Base-by-base conservation (phyloP, 495 filamentous ascomycete species). In the Aspergillus affinis region DNA sequence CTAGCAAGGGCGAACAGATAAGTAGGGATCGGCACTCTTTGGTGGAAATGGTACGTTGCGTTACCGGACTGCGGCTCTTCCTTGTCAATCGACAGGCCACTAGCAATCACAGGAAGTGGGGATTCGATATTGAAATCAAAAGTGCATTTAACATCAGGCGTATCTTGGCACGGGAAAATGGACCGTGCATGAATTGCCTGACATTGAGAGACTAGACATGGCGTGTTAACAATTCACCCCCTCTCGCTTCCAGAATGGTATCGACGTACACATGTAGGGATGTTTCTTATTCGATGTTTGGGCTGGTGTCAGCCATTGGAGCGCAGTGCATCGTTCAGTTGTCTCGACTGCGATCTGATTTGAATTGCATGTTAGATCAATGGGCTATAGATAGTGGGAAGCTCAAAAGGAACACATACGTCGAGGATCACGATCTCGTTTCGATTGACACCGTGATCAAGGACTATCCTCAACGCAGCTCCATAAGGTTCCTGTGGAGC, bases 101-200 rank as follows among this genome's bases (percentile, higher is more conserved):
- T 93, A 10, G 93, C 92, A 60, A 97, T 82, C 46, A 97, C 92
- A 4, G 91, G 91, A 12, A 95, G 81, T 7, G 91, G 88, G 19
- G 91, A 96, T 36, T 84, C 85, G 70, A 98, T 91, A 64, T 87
- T 88, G 74, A 97, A 96, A 56, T 88, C 82, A 74, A 92, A 90
- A 5, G 91, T 93, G 47, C 87, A 90, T 75, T 98, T 98, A 60
- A 97, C 87, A 69, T 95, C 91, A 23, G 93, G 93, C 0, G 94
- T 97, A 72, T 98, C 93, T 78, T 98, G 93, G 73, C 92, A 97
- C 13, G 94, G 94, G 72, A 97, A 96, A 55, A 97, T 81, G 21
- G 91, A 96, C 52, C 93, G 84, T 26, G 89, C 90, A 65, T 97
- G 90, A 64, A 98, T 98, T 45, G 93, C 92, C 78, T 98, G 93